Conservation (phyloP, 2,329 filamentous ascomycete species). For the Neopestalotiopsis clavispora region DNA sequence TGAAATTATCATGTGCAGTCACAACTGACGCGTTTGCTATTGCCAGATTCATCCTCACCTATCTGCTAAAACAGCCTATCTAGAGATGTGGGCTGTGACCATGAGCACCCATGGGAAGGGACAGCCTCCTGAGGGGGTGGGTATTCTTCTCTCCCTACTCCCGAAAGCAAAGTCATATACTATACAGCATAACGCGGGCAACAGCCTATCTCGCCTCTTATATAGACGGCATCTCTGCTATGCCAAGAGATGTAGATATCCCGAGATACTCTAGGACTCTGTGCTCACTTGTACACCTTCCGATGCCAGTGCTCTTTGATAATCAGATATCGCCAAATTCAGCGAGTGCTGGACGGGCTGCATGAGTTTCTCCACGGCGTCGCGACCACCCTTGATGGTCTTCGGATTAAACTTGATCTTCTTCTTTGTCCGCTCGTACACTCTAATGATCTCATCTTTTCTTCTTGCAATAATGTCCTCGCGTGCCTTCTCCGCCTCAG, state of each 20-base stretch:
- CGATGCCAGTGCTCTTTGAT: slow-evolving; percentile 72
- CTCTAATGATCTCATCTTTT: slow-evolving; percentile 72
- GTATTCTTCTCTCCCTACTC: no score
- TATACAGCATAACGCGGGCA: no score
- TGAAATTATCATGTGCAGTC: background rate
- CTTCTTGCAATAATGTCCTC: slow-evolving; percentile 68
- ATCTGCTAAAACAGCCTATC: background rate
- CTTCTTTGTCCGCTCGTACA: slow-evolving; percentile 75
- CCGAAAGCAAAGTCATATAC: no score
- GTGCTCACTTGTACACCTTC: slow-evolving; percentile 57
- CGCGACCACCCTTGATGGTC: slow-evolving; percentile 74
- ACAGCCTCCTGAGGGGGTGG: no score
- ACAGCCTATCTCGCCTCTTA: background rate
- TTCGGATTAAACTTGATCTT: slow-evolving; percentile 72
- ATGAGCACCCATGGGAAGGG: no score
- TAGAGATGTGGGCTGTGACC: no score
- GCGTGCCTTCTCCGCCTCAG: slow-evolving; percentile 78
- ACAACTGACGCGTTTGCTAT: background rate
- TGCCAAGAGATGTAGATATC: background rate
- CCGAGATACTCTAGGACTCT: slow-evolving; percentile 38
- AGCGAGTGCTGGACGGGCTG: slow-evolving; percentile 75
- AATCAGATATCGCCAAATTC: slow-evolving; percentile 71
- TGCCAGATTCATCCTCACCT: background rate
- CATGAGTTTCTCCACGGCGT: slow-evolving; percentile 77
- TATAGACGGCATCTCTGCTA: background rate